Evolutionary conservation across 805 yeast genomes (phyloP).

Genomic region (Myxozyma vanderwaltii): DNA sequence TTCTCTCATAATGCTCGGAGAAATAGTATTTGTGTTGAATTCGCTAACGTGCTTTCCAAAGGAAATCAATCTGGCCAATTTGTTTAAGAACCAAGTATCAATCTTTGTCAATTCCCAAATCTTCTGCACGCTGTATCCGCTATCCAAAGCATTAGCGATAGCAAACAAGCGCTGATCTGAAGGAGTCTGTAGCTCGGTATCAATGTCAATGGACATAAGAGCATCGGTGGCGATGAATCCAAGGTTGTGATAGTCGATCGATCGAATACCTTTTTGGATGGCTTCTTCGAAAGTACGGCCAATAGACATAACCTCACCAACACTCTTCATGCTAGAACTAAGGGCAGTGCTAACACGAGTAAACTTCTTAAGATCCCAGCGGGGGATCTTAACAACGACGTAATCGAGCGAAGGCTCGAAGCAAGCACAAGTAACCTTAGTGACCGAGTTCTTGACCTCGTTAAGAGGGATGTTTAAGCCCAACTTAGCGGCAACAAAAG

Average conservation of each 20-base stretch:
- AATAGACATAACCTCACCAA: conserved; percentile 97
- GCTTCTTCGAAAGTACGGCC: conserved; percentile 98
- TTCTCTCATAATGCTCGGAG: conserved; percentile 64
- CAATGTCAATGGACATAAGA: conserved; percentile 88
- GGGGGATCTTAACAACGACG: conserved; percentile 95
- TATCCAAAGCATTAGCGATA: conserved; percentile 87
- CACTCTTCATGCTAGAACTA: conserved; percentile 95
- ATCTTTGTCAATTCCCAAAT: conserved; percentile 89
- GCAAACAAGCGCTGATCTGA: conserved; percentile 97
- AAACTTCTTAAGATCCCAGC: conserved; percentile 98
- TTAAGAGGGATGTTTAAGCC: conserved; percentile 91
- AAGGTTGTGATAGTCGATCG: conserved; percentile 91
- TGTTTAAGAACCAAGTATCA: conserved; percentile 95
- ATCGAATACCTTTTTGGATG: conserved; percentile 94
- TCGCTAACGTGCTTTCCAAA: conserved; percentile 56
- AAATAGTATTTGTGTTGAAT: conserved; percentile 51
- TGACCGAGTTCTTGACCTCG: conserved; percentile 89
- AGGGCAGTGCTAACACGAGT: conserved; percentile 85
- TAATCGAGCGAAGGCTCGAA: conserved; percentile 97
- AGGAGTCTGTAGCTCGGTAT: conserved; percentile 90
- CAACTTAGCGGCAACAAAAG: conserved; percentile 95
- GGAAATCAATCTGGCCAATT: conserved; percentile 71
- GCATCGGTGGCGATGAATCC: conserved; percentile 86
- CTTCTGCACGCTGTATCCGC: conserved; percentile 87
- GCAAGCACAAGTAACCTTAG: conserved; percentile 91